Conservation (phyloP, 2,329 filamentous ascomycete species). For the Aspergillus versicolor region DNA sequence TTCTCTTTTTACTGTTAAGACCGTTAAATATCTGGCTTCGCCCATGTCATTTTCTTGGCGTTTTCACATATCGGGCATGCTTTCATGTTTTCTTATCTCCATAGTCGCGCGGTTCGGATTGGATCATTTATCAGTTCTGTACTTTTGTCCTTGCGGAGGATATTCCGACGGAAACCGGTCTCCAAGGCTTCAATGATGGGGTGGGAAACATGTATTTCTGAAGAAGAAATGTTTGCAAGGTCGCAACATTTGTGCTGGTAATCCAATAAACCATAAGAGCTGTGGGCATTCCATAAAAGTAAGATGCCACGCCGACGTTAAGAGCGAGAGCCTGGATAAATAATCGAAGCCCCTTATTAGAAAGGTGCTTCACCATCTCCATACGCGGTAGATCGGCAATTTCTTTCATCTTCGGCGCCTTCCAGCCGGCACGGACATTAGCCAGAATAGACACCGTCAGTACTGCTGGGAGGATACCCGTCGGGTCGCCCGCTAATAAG, state of each 20-base stretch:
- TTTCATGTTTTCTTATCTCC: not conserved
- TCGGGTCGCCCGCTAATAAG: conserved; percentile 54
- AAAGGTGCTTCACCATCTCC: conserved; percentile 25
- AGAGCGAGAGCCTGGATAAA: conserved; percentile 41
- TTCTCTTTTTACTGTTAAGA: not conserved
- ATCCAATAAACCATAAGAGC: conserved; percentile 54
- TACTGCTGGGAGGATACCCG: conserved; percentile 49
- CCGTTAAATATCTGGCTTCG: not conserved
- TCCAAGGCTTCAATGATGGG: conserved; percentile 30
- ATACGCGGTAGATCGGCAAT: conserved; percentile 27
- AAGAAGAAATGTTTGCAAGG: conserved; percentile 40
- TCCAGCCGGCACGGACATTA: conserved; percentile 44
- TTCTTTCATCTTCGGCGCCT: conserved; percentile 17
- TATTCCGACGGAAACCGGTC: conserved; percentile 32
- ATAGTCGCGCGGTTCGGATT: not conserved
- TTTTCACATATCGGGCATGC: not conserved
- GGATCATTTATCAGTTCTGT: not conserved
- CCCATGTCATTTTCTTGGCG: not conserved
- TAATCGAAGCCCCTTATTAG: conserved; percentile 27
- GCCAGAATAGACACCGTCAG: conserved; percentile 51
- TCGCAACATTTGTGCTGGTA: conserved; percentile 44
- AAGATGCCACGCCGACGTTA: conserved; percentile 35
- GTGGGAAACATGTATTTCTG: conserved; percentile 41
- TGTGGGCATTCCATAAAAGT: conserved; percentile 38
- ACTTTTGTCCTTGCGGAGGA: not conserved